Conservation (phyloP, 2,329 filamentous ascomycete species). For the Colletotrichum orchidophilum region DNA sequence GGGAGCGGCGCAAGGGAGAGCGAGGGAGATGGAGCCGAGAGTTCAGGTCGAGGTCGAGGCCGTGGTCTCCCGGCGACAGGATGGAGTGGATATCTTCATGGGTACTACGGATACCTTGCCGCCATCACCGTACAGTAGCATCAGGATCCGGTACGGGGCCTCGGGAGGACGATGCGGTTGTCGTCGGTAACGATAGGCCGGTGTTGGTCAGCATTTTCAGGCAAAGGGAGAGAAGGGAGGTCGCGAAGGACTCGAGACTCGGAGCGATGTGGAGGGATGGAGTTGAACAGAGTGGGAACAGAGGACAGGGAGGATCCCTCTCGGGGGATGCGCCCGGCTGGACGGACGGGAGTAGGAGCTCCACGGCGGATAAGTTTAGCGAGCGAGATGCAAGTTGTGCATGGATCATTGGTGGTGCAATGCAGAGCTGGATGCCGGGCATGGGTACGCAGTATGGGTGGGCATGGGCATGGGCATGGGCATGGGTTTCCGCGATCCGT, state of each 20-base stretch:
- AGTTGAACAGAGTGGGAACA: too few relatives aligned
- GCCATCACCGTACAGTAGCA: not conserved
- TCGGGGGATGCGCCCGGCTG: conserved; percentile 8
- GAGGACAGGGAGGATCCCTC: conserved; percentile 15
- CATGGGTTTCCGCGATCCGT: not conserved
- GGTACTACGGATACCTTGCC: not conserved
- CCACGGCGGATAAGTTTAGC: conserved; percentile 7
- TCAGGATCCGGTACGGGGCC: not conserved
- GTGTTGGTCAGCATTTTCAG: not conserved
- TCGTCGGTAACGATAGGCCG: not conserved
- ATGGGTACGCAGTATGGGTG: not conserved
- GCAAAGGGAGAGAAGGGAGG: not conserved
- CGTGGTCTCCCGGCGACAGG: not conserved
- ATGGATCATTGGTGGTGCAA: conserved; percentile 18
- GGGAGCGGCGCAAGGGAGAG: not conserved
- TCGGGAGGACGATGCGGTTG: not conserved
- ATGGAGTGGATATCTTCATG: not conserved
- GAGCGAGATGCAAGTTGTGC: conserved; percentile 19
- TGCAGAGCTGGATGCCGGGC: not conserved
- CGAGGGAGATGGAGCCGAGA: not conserved
- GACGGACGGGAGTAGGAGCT: conserved; percentile 13
- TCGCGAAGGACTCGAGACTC: not conserved
- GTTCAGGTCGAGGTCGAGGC: not conserved
- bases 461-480: not conserved
- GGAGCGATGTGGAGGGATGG: not conserved